These are phyloP conservation scores for Monosporascus sp. DNA, from an alignment of 2,329 filamentous ascomycete species.

Conservation along the genomic window DNA sequence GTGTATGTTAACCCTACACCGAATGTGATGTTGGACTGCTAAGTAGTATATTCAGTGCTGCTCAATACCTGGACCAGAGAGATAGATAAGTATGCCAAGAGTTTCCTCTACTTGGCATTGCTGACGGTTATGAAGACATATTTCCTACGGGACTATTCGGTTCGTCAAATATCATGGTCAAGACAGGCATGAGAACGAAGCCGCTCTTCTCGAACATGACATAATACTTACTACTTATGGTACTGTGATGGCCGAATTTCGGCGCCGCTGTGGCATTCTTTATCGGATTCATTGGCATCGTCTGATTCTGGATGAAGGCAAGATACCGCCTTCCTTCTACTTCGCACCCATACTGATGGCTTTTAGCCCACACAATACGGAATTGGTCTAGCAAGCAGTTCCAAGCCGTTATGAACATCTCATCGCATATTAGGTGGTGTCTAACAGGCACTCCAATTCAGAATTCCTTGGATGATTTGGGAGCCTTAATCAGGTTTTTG, in stretches of 20 bases:
- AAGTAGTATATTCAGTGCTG: no score
- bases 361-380: not conserved
- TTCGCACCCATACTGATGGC: no score
- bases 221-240: not conserved
- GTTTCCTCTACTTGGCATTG: no score
- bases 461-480: not conserved
- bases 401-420: not conserved
- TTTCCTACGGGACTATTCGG: no score
- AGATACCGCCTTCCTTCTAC: no score
- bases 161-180: no score
- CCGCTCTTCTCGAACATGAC: not conserved
- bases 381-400: not conserved
- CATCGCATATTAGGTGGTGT: not conserved
- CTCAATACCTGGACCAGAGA: no score
- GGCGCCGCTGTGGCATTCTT: not conserved
- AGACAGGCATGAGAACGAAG: no score
- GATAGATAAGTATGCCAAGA: no score
- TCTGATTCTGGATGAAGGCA: not conserved
- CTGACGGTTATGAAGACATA: no score
- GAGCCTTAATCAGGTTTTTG: not conserved
- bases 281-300: not conserved
- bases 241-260: not conserved
- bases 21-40: no score
- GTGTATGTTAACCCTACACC: no score
- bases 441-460: not conserved